Base-by-base conservation (phyloP, 2,329 filamentous ascomycete genomes). In the Claviceps fusiformis region DNA sequence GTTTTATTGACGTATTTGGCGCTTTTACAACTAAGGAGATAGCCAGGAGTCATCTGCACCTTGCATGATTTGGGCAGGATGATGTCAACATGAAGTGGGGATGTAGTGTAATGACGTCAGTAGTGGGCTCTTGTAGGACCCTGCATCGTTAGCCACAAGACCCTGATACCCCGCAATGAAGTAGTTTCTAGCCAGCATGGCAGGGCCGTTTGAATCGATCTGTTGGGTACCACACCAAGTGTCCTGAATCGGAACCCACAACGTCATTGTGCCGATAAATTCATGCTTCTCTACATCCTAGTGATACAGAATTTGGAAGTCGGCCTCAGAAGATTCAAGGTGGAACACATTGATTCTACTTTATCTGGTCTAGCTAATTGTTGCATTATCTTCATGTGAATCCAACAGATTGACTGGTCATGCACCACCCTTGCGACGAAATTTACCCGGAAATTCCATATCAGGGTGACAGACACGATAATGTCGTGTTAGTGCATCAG, bases 391-490 rank as follows among this genome's bases (percentile, higher is more conserved):
- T 70, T 85, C 88, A 13, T 15, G 3, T 46, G 13, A 9, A 27
- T 27, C 44, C 24, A 11, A 11, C 8, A 35, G 2, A 10, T 27
- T 43, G 51, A 1, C 29, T 37, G 3, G 29, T 55, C 31, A 52
- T 48, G 44, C 52, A 15, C 37, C 48, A 51, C 61, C 63, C 11
- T 67, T 65, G 24, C 69, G 65, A n/a, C 67, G 64, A 47, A 77
- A 74, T 68, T 80, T 80, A 62, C 87, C 86, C n/a, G 86, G 84
- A 62, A 88, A 85, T 59, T 91, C 86, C 55, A 92, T 79, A 58
- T 95, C 89, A 0, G 92, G 91, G 69, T 96, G 92, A 59, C 95
- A 92, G 51, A 96, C 91, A 41, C 90, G 83, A 78, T 95, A 95
- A 68, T 98, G 93, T 58, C 93, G 78, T 15, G 92, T 97, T 50